phyloP scores from a whole-genome alignment of 2,329 filamentous ascomycete genomes.

The Exophiala sp. region DNA sequence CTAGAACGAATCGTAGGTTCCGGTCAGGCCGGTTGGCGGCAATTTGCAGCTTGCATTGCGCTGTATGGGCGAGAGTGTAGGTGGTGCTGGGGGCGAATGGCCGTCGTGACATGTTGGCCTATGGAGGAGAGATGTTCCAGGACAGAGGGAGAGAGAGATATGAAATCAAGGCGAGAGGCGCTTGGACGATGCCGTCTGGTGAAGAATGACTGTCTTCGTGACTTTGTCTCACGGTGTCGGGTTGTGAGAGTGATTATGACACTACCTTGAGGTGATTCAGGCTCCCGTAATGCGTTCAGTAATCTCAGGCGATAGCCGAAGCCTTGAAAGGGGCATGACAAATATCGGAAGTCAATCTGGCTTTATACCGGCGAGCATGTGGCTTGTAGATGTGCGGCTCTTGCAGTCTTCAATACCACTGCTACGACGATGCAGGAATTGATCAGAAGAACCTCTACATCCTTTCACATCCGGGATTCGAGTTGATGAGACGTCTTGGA shows the following conservation, averaged over 20 bases:
- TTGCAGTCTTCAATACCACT: no score
- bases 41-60: constrained; percentile 25
- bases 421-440: not conserved
- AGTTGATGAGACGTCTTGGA: not conserved
- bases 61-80: constrained; percentile 26
- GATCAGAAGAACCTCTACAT: not conserved
- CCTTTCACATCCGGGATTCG: not conserved
- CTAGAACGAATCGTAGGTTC: constrained; percentile 25
- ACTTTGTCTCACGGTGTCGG: no score
- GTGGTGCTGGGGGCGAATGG: constrained; percentile 14
- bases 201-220: no score
- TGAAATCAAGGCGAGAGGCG: no score
- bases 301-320: no score
- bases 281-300: no score
- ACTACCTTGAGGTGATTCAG: no score
- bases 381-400: no score
- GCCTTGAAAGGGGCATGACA: not conserved
- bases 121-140: not conserved
- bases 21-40: constrained; percentile 25
- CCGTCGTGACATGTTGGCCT: constrained; percentile 7
- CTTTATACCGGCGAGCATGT: no score
- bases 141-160: not conserved
- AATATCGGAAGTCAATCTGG: no score
- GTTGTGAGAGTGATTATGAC: no score
- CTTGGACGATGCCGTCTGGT: no score